Evolutionary conservation across 179 eudicot species (phyloP).

Genomic region (Spinacia oleracea): DNA sequence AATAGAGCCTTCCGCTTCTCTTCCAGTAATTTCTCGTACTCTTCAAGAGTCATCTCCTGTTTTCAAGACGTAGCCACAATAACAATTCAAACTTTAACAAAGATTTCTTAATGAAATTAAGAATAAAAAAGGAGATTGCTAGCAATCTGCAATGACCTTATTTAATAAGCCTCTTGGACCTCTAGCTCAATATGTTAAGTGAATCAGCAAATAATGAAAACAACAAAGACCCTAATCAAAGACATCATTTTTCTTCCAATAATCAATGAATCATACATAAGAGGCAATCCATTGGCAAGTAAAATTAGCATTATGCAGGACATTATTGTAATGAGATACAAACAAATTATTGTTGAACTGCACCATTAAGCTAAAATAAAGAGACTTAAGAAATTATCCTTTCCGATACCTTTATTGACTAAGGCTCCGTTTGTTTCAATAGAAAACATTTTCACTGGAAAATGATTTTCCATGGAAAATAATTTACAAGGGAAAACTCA

Average conservation of each 20-base stretch:
- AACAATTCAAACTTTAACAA: neutral
- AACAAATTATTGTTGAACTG: neutral
- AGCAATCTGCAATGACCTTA: neutral
- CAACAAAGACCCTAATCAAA: neutral
- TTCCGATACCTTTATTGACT: neutral
- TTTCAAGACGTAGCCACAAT: neutral
- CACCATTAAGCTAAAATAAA: neutral
- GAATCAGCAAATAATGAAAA: neutral
- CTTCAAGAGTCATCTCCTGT: constrained; percentile 47
- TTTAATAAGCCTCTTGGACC: neutral
- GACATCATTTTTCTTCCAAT: neutral
- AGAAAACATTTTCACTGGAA: too few relatives aligned
- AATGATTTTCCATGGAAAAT: too few relatives aligned
- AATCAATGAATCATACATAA: neutral
- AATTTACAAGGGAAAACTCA: too few relatives aligned
- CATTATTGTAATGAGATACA: neutral
- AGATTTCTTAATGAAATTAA: neutral
- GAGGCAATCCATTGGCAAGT: neutral
- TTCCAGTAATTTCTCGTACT: constrained; percentile 41
- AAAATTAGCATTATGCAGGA: neutral
- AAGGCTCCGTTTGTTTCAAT: too few relatives aligned
- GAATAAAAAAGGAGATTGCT: neutral
- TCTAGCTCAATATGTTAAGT: neutral
- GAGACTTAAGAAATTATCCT: too few relatives aligned
- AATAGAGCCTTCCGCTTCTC: constrained; percentile 42